Base-by-base conservation (phyloP, 2,329 filamentous ascomycete genomes). In the Xylaria sp. region DNA sequence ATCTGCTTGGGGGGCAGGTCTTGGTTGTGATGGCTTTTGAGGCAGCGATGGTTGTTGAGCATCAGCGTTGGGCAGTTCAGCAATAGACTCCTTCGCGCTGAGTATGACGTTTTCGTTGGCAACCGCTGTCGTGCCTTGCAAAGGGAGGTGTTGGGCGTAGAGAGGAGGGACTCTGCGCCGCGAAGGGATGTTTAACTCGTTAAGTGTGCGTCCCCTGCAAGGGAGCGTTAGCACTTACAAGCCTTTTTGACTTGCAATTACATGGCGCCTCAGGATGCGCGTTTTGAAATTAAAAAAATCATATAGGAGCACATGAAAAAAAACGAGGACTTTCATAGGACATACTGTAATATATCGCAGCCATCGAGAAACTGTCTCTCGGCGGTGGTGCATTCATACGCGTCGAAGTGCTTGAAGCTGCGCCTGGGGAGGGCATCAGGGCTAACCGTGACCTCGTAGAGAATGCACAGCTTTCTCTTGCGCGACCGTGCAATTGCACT, bases 401-500 rank as follows among this genome's bases (percentile, higher is more conserved):
- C 85, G 84, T 89, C 87, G 73, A 82, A 81, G 73, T 86, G 85
- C 76, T 83, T 83, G 78, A 88, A 84, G 79, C 84, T 83, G 80
- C 85, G 82, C 78, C 87, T 86, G 76, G 88, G 87, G 76, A 90
- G 84, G 80, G 84, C 83, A 81, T 89, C 85, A 78, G 86, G 82
- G 81, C 90, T 89, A 80, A 91, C 92, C 85, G 92, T 90, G 86
- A 92, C 88, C 76, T 88, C 87, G 85, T 92, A 97, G 77, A 97
- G 88, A 84, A 96, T 92, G 80, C 91, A 91, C 80, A 97, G 87
- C 86, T 97, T 97, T 82, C 93, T 90, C 88, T 97, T 96, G 82
- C 93, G 92, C 86, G 92, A 93, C 82, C 87, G 87, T 86, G 92
- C 88, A 87, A 91, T 90, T 87, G 87, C 86, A 83, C 89, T 92